Base-by-base conservation (phyloP, 1,284 basidiomycete genomes). In the Rhodofomes roseus region DNA sequence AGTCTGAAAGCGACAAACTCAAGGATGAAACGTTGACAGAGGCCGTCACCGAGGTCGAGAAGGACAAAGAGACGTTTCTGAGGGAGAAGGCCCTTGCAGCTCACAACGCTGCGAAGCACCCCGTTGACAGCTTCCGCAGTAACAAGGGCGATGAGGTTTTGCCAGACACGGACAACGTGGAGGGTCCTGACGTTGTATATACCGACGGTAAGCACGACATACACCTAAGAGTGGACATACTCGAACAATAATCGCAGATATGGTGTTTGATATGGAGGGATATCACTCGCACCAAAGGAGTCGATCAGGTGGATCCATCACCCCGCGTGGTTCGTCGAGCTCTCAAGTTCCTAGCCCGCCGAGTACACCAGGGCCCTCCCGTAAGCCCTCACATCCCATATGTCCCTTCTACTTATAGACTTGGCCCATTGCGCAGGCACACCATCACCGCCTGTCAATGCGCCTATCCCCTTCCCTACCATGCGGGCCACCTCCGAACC, bases 161-260 rank as follows among this genome's bases (percentile, higher is more conserved):
- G 31, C 81, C 81, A 11, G 70, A 75, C 44, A 67, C 82, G 20
- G 70, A 73, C 57, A 68, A 79, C 22, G 77, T 78, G 9, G 79
- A 86, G 60, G 79, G 81, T 48, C 88, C 89, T 22, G 81, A 83
- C 5, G 82, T 94, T 1, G 77, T 86, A 50, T 92, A 93, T 67
- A 86, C 81, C 43, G 74, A 83, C 57, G 81, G 92, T 83, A 69
- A 77, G 76, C 75, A 27, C 61, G 80, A 62, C 51, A 54, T 40
- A 50, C 57, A 54, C 22, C 57, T 29, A 12, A 6, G 27, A 8
- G 18, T 29, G 54, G 23, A 29, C 56, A 12, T 14, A 59, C 55
- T 51, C 54, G 40, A 63, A 48, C 27, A 29, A 39, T 50, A 12
- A 54, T 43, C 31, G 16, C 55, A 90, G 87, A 82, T 62, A 76